These are phyloP conservation scores for Penicillium sp. DNA, from an alignment of 2,329 filamentous ascomycete species.

Conservation along the genomic window DNA sequence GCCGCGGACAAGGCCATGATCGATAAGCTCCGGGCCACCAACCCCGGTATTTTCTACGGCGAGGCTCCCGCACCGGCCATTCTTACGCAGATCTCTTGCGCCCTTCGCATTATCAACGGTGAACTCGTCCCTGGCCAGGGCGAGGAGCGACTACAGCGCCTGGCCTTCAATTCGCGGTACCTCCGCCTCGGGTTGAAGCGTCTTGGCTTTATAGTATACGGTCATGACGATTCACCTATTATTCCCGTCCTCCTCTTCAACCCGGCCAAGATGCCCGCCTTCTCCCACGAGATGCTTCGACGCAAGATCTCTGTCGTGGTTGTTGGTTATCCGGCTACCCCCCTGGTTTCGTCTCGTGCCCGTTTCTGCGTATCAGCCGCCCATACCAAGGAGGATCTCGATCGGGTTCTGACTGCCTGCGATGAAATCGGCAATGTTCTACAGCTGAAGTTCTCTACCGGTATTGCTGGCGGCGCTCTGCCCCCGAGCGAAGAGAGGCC, in stretches of 20 bases:
- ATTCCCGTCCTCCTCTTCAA: constrained; percentile 93
- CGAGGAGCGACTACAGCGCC: constrained; percentile 87
- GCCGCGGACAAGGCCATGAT: constrained; percentile 85
- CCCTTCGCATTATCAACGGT: constrained; percentile 82
- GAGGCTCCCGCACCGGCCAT: constrained; percentile 85
- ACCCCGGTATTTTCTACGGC: constrained; percentile 79
- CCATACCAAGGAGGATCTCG: constrained; percentile 97
- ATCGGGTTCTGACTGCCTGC: constrained; percentile 80
- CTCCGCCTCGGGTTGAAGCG: constrained; percentile 96
- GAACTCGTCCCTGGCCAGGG: constrained; percentile 86
- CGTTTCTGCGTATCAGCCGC: constrained; percentile 94
- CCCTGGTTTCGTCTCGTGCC: constrained; percentile 86
- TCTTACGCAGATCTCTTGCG: constrained; percentile 81
- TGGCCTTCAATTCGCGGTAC: constrained; percentile 97
- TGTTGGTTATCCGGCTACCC: constrained; percentile 93
- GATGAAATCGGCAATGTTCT: constrained; percentile 88
- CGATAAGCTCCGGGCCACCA: constrained; percentile 80
- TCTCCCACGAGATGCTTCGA: constrained; percentile 97
- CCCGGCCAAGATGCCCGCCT: constrained; percentile 97
- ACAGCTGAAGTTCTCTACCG: constrained; percentile 95
- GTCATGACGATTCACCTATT: constrained; percentile 96
- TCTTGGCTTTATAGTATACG: constrained; percentile 92
- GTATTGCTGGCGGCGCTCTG: constrained; percentile 80
- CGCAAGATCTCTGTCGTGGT: constrained; percentile 97
- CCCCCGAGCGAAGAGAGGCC: constrained; percentile 67